A percentile compares a stretch with the other conserved stretches of the same genome.
These are phyloP conservation scores for Saccharomycopsis fibuligera DNA, from an alignment of 805 yeast genomes.

Conservation along the genomic window DNA sequence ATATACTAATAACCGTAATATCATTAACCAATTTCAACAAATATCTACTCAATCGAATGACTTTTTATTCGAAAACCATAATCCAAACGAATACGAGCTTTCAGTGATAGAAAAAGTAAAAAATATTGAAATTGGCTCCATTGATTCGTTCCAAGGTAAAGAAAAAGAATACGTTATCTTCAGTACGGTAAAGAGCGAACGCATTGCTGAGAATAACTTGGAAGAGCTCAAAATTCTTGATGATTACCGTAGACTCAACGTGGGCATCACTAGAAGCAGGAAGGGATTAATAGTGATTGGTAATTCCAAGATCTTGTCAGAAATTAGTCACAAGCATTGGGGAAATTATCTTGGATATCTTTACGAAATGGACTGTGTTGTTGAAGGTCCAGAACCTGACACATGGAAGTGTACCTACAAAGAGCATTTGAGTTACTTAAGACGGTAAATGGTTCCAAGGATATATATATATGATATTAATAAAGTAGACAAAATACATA, in stretches of 20 bases:
- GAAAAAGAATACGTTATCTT: slow-evolving; percentile 36
- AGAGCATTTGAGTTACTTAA: slow-evolving; percentile 15
- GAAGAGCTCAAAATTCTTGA: slow-evolving; percentile 20
- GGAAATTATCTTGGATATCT: slow-evolving; percentile 18
- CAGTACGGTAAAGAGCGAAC: slow-evolving; percentile 33
- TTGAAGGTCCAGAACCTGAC: slow-evolving; percentile 11
- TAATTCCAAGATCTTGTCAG: slow-evolving; percentile 27
- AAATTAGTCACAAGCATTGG: slow-evolving; percentile 9
- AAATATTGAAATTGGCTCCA: slow-evolving; percentile 24
- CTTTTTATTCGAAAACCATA: slow-evolving; percentile 20
- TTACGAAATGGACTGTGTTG: slow-evolving; percentile 17
- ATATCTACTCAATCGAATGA: slow-evolving; percentile 9
- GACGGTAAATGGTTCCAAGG: slow-evolving; percentile 2
- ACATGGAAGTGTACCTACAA: slow-evolving; percentile 10
- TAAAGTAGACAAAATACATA: no score
- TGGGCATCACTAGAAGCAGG: slow-evolving; percentile 40
- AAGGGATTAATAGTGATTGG: slow-evolving; percentile 40
- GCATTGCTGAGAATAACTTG: slow-evolving; percentile 2
- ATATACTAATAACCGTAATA: not conserved
- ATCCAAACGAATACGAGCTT: slow-evolving; percentile 25
- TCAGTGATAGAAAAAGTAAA: slow-evolving; percentile 37
- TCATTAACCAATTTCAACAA: slow-evolving; percentile 2
- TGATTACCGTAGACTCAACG: slow-evolving; percentile 37
- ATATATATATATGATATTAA: no score
- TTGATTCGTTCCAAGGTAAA: slow-evolving; percentile 43